Percentiles rank a stretch among this genome's conserved stretches.
These are phyloP conservation scores for Metschnikowia chrysomelidarum DNA, from an alignment of 805 yeast genomes.

Conservation along the genomic window DNA sequence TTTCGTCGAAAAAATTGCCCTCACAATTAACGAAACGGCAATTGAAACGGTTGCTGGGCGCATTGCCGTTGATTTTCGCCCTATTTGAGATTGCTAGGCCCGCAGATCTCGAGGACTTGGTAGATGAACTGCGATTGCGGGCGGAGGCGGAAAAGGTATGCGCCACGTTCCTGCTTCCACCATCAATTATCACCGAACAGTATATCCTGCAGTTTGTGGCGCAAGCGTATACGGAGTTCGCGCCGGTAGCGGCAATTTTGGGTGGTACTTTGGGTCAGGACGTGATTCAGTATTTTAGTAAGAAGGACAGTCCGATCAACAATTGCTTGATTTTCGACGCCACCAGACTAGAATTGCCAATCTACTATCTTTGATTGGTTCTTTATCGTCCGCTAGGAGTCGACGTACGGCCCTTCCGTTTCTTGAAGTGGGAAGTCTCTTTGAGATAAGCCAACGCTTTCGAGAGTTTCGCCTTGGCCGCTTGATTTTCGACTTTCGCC, in stretches of 20 bases:
- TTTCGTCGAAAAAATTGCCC: constrained; percentile 36
- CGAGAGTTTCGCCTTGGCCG: constrained; percentile 28
- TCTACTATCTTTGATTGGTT: constrained; percentile 39
- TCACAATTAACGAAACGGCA: constrained; percentile 44
- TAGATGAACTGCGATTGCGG: constrained; percentile 30
- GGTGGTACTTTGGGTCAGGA: constrained; percentile 94
- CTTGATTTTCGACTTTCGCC: constrained; percentile 25
- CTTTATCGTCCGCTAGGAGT: constrained; percentile 25
- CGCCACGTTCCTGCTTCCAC: constrained; percentile 38
- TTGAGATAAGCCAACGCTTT: constrained; percentile 33
- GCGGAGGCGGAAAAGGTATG: constrained; percentile 27
- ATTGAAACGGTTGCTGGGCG: constrained; percentile 50
- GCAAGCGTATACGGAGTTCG: constrained; percentile 63
- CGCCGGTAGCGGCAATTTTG: constrained; percentile 81
- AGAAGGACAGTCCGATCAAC: constrained; percentile 76
- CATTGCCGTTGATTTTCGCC: constrained; percentile 60
- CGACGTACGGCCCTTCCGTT: constrained; percentile 39
- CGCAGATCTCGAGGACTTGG: constrained; percentile 20
- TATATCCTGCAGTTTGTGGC: constrained; percentile 39
- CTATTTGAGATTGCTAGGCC: constrained; percentile 44
- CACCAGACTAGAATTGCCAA: constrained; percentile 67
- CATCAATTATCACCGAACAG: constrained; percentile 41
- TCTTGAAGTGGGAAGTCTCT: constrained; percentile 42
- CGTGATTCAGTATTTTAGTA: constrained; percentile 75
- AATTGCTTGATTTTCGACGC: constrained; percentile 81